Percentiles rank a stretch among this genome's conserved stretches.
phyloP scores from a whole-genome alignment of 2,329 filamentous ascomycete genomes.

The Pochonia chlamydosporia region DNA sequence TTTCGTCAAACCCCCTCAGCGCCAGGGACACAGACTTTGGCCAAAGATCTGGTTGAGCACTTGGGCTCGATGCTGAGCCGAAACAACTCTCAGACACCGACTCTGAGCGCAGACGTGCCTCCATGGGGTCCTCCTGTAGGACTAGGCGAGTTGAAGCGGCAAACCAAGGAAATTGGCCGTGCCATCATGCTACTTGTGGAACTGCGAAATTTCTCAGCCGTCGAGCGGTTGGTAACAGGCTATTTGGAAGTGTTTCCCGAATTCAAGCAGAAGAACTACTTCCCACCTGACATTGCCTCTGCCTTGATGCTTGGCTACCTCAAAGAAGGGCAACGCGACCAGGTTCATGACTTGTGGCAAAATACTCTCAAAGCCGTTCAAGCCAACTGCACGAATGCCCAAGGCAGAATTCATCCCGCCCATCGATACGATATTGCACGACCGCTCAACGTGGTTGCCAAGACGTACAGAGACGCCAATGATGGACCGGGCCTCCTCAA shows the following conservation, averaged over 20 bases:
- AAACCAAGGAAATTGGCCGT: conserved; percentile 24
- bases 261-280: conserved; percentile 22
- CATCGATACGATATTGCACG: conserved; percentile 49
- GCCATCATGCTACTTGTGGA: conserved; percentile 28
- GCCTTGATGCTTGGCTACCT: conserved; percentile 64
- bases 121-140: conserved; percentile 11
- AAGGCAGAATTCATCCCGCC: conserved; percentile 32
- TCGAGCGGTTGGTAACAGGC: conserved; percentile 49
- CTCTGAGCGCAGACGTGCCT: neutral
- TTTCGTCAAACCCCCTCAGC: conserved; percentile 17
- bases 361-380: conserved; percentile 50
- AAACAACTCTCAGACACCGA: neutral
- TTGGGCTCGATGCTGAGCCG: conserved; percentile 17
- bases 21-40: conserved; percentile 17
- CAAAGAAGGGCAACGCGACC: conserved; percentile 48
- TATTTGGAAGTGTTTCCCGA: conserved; percentile 39
- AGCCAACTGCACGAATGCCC: conserved; percentile 21
- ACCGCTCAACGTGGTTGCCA: conserved; percentile 43
- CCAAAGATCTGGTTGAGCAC: conserved; percentile 22
- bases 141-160: conserved; percentile 17
- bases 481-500: conserved; percentile 41
- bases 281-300: conserved; percentile 51
- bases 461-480: conserved; percentile 32
- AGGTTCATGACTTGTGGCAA: conserved; percentile 63
- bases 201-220: conserved; percentile 43